Base-by-base conservation (phyloP, 768 basidiomycete species). In the Pisolithus albus region DNA sequence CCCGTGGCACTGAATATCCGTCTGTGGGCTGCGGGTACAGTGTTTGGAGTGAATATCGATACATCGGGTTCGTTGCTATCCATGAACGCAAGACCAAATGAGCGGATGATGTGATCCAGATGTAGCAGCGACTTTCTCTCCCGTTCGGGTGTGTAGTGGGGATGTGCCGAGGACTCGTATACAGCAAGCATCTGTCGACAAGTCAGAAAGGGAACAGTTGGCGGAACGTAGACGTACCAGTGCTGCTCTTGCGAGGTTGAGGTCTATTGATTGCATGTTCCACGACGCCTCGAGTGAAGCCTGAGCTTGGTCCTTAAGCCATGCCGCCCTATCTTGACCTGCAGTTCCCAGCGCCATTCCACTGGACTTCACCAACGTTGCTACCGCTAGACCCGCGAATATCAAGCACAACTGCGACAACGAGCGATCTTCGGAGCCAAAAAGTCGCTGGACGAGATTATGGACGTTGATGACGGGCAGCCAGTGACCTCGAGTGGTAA, bases 141-240 rank as follows among this genome's bases (percentile, higher is more conserved):
- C 13, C 82, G 76, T 19, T 78, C 75, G 4, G 77, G 71, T 19
- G 75, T 76, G 61, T 88, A 77, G 40, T 77, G 70, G 6, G 86
- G 86, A 53, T 90, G 84, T 5, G 83, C 77, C 1, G 84, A 89
- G 0, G 80, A 77, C 63, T 91, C 88, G 58, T 87, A 91, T 3
- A 91, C 70, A 5, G 88, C 84, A 8, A 90, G 74, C 46, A 91
- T 80, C 87, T 87, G 54, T 32, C 4, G n/a, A 15, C 11, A 36
- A 43, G 38, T 69, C 39, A 64, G 58, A 53, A 54, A 32, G 18
- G 19, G 32, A 9, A 42, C 26, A 28, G 18, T 11, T 11, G 7
- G 34, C 7, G 21, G 30, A 49, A 40, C 48, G 38, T 19, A 40
- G 5, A 67, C 77, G 55, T 46, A 86, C 86, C 55, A 85, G 67